Conservation (phyloP, 495 filamentous ascomycete genomes). For the Aspergillus olivimuriae region DNA sequence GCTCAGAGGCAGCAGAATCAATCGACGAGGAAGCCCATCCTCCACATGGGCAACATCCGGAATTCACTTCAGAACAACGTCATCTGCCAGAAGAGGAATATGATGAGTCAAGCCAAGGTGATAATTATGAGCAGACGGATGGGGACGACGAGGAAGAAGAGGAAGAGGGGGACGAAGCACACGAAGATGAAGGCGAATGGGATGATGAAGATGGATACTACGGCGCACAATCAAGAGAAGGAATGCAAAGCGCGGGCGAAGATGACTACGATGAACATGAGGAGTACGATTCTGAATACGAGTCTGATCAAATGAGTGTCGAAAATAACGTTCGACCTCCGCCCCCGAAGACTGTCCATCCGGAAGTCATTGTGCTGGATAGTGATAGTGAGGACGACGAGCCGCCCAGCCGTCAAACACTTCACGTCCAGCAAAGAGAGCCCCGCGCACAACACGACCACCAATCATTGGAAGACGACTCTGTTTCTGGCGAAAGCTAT, state of each 20-base stretch:
- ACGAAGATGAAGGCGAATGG: no score
- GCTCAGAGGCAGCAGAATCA: not conserved
- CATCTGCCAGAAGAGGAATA: no score
- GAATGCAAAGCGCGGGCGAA: constrained; percentile 2
- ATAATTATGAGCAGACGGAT: not conserved
- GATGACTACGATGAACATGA: constrained; percentile 9
- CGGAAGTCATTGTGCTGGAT: constrained; percentile 38
- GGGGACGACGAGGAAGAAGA: constrained; percentile 3
- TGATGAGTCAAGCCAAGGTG: not conserved
- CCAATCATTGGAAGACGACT: constrained; percentile 2
- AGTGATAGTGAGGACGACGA: constrained; percentile 40
- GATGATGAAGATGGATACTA: constrained; percentile 2
- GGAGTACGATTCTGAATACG: constrained; percentile 8
- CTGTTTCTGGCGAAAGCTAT: not conserved
- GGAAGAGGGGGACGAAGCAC: constrained; percentile 1
- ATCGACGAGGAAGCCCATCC: not conserved
- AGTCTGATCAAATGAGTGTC: constrained; percentile 5
- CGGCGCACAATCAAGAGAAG: constrained; percentile 1
- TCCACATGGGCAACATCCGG: no score
- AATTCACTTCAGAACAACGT: no score
- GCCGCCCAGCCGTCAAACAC: constrained; percentile 7
- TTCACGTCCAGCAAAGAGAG: not conserved
- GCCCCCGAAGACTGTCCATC: constrained; percentile 10
- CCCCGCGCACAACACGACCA: not conserved
- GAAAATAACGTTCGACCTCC: not conserved